phyloP scores from a whole-genome alignment of 768 basidiomycete genomes.

The Fistulinella prunicolor region DNA sequence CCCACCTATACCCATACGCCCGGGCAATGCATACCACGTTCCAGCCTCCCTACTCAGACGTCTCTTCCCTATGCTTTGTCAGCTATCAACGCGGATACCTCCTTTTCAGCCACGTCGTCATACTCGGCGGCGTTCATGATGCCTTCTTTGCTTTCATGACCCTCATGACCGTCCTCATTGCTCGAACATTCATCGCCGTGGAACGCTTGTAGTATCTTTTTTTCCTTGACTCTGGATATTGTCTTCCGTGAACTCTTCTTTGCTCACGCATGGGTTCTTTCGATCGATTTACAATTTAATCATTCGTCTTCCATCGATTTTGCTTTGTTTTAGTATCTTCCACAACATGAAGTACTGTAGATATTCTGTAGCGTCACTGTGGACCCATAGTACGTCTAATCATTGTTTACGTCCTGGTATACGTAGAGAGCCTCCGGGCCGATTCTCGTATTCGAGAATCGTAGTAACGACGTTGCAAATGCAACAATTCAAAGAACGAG shows the following conservation, averaged over 20 bases:
- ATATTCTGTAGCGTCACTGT: constrained; percentile 30
- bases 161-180: constrained; percentile 24
- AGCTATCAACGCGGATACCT: constrained; percentile 32
- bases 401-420: constrained; percentile 36
- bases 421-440: constrained; percentile 56
- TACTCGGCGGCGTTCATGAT: constrained; percentile 32
- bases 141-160: constrained; percentile 34
- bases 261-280: constrained; percentile 5
- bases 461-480: constrained; percentile 57
- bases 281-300: constrained; percentile 9
- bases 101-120: constrained; percentile 19
- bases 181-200: constrained; percentile 17
- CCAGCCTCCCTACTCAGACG: constrained; percentile 32
- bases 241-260: constrained; percentile 27
- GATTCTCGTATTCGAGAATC: constrained; percentile 67
- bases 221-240: constrained; percentile 25
- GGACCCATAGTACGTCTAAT: constrained; percentile 28
- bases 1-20: constrained; percentile 31
- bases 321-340: constrained; percentile 22
- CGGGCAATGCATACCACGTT: constrained; percentile 37
- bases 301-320: constrained; percentile 20
- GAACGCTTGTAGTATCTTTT: constrained; percentile 23
- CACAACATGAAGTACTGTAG: constrained; percentile 30
- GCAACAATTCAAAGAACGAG: constrained; percentile 80
- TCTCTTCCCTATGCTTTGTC: constrained; percentile 44